Base-by-base conservation (phyloP, 768 basidiomycete species). In the Tremella yokohamensis region DNA sequence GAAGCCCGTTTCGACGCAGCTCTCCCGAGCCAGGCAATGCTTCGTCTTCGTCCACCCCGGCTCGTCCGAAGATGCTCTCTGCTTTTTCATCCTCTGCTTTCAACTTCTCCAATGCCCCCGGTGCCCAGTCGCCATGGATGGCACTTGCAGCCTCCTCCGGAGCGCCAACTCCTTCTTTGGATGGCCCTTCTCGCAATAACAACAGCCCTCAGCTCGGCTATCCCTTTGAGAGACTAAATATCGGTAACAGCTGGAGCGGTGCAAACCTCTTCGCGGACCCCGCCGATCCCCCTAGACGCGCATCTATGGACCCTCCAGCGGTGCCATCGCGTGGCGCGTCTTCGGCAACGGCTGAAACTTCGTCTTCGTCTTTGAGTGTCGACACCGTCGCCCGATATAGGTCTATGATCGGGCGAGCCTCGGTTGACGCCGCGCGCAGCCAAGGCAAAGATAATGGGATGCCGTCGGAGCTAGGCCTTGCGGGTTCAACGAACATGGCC, bases 141-240 rank as follows among this genome's bases (percentile, higher is more conserved):
- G 57, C 67, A 8, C 53, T 76, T 3, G 73, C 71, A 1, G 67
- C 67, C 0, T 61, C 69, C 2, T 72, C 70, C 0, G 75, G 75
- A 11, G 71, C 69, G 16, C 73, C 72, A 11, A 75, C 74, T 8
- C 72, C 72, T 2, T 69, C 67, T 9, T 47, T 75, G 6, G 72
- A 73, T n/a, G 72, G 72, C 19, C 60, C 65, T 3, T 64, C 20
- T 20, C 42, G n/a, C 4, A 24, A 15, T 8, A 18, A 45, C 15
- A 62, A 58, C 54, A 73, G 71, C 56, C 75, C 75, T 1, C 72
- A 74, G 57, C 51, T 76, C 6, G 75, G 75, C 2, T 72, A 70
- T 24, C 75, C 75, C 1, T 76, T 76, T 53, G 75, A 74, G 56
- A 51, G 64, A 38, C 54, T 76, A 34, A 76, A 73, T 42, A 62